Percentiles rank a stretch among this genome's conserved stretches.
Conservation (phyloP, 2,329 filamentous ascomycete genomes). For the Fusarium floridanum region DNA sequence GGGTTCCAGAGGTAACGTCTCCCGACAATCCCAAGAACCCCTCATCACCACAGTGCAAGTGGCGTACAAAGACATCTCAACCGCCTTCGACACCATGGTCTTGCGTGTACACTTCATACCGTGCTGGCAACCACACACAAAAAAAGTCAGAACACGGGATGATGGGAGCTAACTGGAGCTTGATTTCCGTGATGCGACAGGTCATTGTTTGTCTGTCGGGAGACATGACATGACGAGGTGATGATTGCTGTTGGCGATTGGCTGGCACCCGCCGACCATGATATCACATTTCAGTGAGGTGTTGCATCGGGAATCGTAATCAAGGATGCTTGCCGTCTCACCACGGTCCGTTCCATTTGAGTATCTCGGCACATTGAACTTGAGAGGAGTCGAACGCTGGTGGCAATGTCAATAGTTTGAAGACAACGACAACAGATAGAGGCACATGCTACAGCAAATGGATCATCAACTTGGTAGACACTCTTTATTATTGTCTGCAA, state of each 20-base stretch:
- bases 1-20: conserved; percentile 31
- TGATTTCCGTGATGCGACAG: conserved; percentile 15
- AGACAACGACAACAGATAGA: not conserved
- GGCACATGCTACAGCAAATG: not conserved
- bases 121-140: conserved; percentile 5
- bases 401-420: not conserved
- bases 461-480: not conserved
- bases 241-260: not conserved
- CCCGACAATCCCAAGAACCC: conserved; percentile 34
- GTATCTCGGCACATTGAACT: not conserved
- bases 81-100: accelerated
- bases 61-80: conserved; percentile 10
- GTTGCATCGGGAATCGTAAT: not conserved
- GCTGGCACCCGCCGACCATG: not conserved
- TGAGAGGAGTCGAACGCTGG: not conserved
- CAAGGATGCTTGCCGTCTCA: not conserved
- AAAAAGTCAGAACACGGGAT: not conserved
- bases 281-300: conserved; percentile 2
- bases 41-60: conserved; percentile 44
- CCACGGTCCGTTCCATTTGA: not conserved
- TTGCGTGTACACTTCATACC: conserved; percentile 13
- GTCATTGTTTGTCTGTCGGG: not conserved
- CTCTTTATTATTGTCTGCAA: no score
- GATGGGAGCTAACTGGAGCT: not conserved
- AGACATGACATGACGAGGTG: conserved; percentile 19